phyloP scores from a whole-genome alignment of 495 filamentous ascomycete genomes.

The Penicillium salamii region DNA sequence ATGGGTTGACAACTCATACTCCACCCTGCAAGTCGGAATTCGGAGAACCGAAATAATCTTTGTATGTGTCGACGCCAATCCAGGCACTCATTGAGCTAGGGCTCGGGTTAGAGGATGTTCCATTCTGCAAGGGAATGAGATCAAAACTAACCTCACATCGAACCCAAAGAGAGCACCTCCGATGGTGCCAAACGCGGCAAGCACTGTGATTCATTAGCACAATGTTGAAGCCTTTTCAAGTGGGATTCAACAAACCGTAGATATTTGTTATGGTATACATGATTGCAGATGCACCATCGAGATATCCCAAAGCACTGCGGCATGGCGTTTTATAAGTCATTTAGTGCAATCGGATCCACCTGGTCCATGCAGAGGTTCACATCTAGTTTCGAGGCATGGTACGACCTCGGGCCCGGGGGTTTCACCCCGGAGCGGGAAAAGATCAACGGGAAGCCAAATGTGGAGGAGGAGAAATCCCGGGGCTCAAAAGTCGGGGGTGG shows the following conservation, averaged over 20 bases:
- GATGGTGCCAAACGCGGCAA: slow-evolving; percentile 51
- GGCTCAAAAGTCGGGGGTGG: slow-evolving; percentile 11
- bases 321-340: slow-evolving; percentile 15
- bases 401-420: slow-evolving; percentile 9
- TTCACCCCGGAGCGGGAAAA: slow-evolving; percentile 9
- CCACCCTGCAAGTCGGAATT: slow-evolving; percentile 59
- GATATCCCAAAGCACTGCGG: neutral
- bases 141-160: slow-evolving; percentile 36
- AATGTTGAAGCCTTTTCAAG: no score
- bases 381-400: slow-evolving; percentile 1
- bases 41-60: slow-evolving; percentile 63
- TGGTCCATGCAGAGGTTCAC: slow-evolving; percentile 6
- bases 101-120: neutral
- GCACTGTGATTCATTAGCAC: slow-evolving; percentile 24
- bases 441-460: slow-evolving; percentile 19
- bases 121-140: neutral
- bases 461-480: slow-evolving; percentile 18
- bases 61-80: slow-evolving; percentile 66
- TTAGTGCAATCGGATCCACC: neutral
- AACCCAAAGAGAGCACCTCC: slow-evolving; percentile 45
- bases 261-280: slow-evolving; percentile 49
- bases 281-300: slow-evolving; percentile 1
- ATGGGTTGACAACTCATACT: slow-evolving; percentile 24
- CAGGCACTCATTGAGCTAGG: slow-evolving; percentile 65
- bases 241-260: slow-evolving; percentile 35